Evolutionary conservation across 225 moss, liverwort and hornwort species (phyloP), one percentile per base, ranked within the genome.

Genomic region (Climacium dendroides): DNA sequence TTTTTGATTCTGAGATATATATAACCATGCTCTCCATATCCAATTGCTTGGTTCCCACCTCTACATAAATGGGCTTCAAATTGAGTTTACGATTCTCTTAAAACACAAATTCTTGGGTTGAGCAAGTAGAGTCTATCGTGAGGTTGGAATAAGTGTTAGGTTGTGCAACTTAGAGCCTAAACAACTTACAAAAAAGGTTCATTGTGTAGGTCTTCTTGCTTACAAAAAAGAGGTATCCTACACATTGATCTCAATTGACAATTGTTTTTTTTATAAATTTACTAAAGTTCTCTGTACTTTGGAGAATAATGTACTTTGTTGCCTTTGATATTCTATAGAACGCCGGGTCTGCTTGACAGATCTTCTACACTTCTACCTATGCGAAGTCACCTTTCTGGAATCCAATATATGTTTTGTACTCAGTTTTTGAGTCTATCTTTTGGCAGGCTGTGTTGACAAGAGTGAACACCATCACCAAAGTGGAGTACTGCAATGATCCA

Each of bases 381-480:
- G 23, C 47, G 3, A 32, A 47, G 20, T 30, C 13, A 50, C 41
- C 37, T 16, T 32, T 7, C 41, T 78, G 62, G 5, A 20, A 55
- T 25, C 7, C 71, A 24, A 37, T 58, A 6, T 61, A 29, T 34
- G n/a, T 61, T 70, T 20, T 34, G 58, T 52, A 28, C 23, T 8
- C 10, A 43, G 30, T 48, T 24, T 71, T 72, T 74, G 66, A 85
- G 47, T 19, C 25, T 28, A 12, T 78, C 66, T 14, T 48, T 61
- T 74, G 73, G 82, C 91, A 94, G 94, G 91, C 94, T 83, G 55
- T 94, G 16, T 35, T 94, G 62, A 94, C 91, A 55, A 94, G 94
- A 87, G 93, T 93, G 52, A 94, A 94, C 85, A 91, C 91, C 75
- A 90, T 92, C 48, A 93, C 84, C 11, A 85, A 91, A 69, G 90